Percentiles rank a stretch among this genome's conserved stretches.
Evolutionary conservation across 192 early-diverging fungal species (phyloP).

Genomic region (Mortierella claussenii): DNA sequence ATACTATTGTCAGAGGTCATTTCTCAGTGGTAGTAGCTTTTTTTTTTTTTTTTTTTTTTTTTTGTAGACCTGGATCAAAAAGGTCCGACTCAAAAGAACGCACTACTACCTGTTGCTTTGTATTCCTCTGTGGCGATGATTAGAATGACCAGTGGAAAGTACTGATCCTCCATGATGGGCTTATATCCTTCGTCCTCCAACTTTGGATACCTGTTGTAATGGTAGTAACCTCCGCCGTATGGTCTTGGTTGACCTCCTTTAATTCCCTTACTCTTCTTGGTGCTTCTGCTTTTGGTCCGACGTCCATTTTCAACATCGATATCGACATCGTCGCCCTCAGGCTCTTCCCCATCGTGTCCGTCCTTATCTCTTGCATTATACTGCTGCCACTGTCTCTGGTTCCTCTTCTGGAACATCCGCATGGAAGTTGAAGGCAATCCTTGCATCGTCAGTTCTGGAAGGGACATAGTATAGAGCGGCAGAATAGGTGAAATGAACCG

Average conservation of each 20-base stretch:
- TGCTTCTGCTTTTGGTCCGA: conserved; percentile 3
- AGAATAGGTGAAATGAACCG: conserved; percentile 45
- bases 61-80: too few species aligned
- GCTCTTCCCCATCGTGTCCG: not conserved
- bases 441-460: conserved; percentile 51
- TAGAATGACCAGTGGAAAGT: conserved; percentile 42
- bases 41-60: too few species aligned
- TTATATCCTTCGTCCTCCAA: conserved; percentile 20
- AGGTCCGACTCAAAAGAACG: too few species aligned
- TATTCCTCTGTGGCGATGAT: conserved; percentile 41
- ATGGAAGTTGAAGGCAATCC: conserved; percentile 45
- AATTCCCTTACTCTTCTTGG: conserved; percentile 9
- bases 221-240: not conserved
- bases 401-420: conserved; percentile 42
- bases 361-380: not conserved
- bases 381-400: conserved; percentile 27
- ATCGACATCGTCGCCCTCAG: not conserved
- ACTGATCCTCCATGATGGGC: conserved; percentile 53
- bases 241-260: not conserved
- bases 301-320: not conserved
- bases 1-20: not conserved
- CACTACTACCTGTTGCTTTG: conserved; percentile 32
- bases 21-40: too few species aligned
- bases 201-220: not conserved
- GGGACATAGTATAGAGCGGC: conserved; percentile 50